phyloP scores from a whole-genome alignment of 2,329 filamentous ascomycete genomes.

The Polychaeton citri region DNA sequence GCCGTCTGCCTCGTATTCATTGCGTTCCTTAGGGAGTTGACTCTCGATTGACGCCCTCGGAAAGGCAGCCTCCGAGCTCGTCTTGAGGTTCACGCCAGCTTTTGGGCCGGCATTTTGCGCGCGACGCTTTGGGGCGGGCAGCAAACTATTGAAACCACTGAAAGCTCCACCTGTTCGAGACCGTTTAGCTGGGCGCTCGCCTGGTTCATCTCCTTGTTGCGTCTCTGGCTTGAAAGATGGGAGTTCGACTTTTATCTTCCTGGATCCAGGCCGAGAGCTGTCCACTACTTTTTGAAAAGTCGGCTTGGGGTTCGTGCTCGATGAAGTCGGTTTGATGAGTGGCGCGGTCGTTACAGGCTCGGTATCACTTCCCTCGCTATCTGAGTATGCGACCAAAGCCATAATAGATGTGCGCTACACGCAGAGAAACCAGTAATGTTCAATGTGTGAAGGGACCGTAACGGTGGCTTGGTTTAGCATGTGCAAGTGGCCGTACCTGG shows the following conservation, averaged over 20 bases:
- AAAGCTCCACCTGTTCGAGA: slow-evolving; percentile 53
- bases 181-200: slow-evolving; percentile 57
- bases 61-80: slow-evolving; percentile 71
- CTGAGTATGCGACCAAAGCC: slow-evolving; percentile 73
- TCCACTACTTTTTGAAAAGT: slow-evolving; percentile 70
- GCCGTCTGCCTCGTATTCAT: neutral
- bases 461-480: too few relatives aligned
- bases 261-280: slow-evolving; percentile 53
- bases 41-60: slow-evolving; percentile 40
- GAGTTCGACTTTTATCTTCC: slow-evolving; percentile 69
- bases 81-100: slow-evolving; percentile 62
- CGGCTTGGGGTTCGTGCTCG: slow-evolving; percentile 26
- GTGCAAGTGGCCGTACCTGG: too few relatives aligned
- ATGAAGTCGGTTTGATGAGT: slow-evolving; percentile 9
- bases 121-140: slow-evolving; percentile 65
- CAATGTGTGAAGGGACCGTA: too few relatives aligned
- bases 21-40: neutral
- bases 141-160: slow-evolving; percentile 70
- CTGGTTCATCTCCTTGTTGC: slow-evolving; percentile 24
- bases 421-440: too few relatives aligned
- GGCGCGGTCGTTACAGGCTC: slow-evolving; percentile 17
- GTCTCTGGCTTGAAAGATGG: slow-evolving; percentile 39
- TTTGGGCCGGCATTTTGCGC: slow-evolving; percentile 24
- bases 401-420: too few relatives aligned
- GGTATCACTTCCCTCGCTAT: slow-evolving; percentile 57